phyloP scores from a whole-genome alignment of 805 yeast genomes.

The Candida dajiaensis region DNA sequence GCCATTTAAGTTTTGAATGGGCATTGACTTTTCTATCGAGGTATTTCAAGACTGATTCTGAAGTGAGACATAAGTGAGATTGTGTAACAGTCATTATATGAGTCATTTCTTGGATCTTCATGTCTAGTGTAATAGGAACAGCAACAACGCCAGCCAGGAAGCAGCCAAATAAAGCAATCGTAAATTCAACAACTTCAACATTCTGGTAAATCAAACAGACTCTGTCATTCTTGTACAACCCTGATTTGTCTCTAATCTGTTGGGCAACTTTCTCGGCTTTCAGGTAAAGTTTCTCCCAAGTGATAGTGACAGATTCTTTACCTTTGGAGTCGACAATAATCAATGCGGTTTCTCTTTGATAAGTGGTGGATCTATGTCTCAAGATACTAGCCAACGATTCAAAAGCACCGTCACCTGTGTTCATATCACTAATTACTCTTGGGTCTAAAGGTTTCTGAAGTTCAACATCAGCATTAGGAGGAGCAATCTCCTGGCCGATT shows the following conservation, averaged over 20 bases:
- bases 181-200: slow-evolving; percentile 78
- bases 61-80: slow-evolving; percentile 70
- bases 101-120: slow-evolving; percentile 61
- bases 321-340: slow-evolving; percentile 71
- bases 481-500: slow-evolving; percentile 24
- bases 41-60: slow-evolving; percentile 72
- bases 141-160: slow-evolving; percentile 92
- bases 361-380: slow-evolving; percentile 62
- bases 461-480: slow-evolving; percentile 24
- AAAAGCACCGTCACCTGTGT: slow-evolving; percentile 33
- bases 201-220: slow-evolving; percentile 81
- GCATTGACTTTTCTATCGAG: slow-evolving; percentile 55
- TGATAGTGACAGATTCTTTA: slow-evolving; percentile 65
- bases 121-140: slow-evolving; percentile 80
- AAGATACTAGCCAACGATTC: slow-evolving; percentile 68
- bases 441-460: slow-evolving; percentile 51
- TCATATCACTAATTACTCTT: slow-evolving; percentile 36
- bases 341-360: slow-evolving; percentile 65
- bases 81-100: slow-evolving; percentile 70
- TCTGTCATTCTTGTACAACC: slow-evolving; percentile 74
- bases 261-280: slow-evolving; percentile 86
- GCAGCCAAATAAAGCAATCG: slow-evolving; percentile 84
- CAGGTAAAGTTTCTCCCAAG: slow-evolving; percentile 86
- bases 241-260: slow-evolving; percentile 66
- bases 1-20: slow-evolving; percentile 54